A percentile compares a stretch with the other conserved stretches of the same genome.
Conservation (phyloP, 1,139 yeast genomes). For the Candida buenavistaensis region DNA sequence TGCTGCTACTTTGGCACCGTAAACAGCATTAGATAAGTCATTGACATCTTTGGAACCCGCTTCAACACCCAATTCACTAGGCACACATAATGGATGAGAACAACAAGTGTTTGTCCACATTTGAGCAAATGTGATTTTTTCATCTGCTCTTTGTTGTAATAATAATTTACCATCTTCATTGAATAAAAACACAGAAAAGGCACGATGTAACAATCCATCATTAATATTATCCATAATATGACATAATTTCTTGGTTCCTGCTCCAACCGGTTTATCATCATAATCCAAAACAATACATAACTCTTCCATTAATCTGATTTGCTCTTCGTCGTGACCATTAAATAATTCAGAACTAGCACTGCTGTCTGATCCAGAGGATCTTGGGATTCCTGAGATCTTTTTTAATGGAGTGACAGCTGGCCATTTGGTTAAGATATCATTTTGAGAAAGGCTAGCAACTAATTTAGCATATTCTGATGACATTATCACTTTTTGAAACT, state of each 20-base stretch:
- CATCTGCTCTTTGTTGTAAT: constrained; percentile 92
- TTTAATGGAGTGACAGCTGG: constrained; percentile 61
- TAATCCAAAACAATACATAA: constrained; percentile 91
- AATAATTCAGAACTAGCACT: constrained; percentile 41
- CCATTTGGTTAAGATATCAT: constrained; percentile 57
- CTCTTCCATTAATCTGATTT: constrained; percentile 93
- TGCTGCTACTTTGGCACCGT: constrained; percentile 87
- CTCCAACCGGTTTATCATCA: constrained; percentile 84
- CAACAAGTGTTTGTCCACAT: constrained; percentile 99
- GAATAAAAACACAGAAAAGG: constrained; percentile 91
- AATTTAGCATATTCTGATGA: constrained; percentile 44
- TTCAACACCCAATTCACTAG: constrained; percentile 68
- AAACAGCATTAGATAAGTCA: constrained; percentile 50
- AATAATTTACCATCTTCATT: constrained; percentile 73
- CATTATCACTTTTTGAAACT: too few relatives aligned
- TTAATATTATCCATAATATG: constrained; percentile 89
- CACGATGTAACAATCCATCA: constrained; percentile 86
- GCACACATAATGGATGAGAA: constrained; percentile 90
- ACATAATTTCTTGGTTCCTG: constrained; percentile 90
- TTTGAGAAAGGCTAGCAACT: constrained; percentile 50
- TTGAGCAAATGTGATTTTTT: constrained; percentile 92
- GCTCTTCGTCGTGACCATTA: constrained; percentile 90
- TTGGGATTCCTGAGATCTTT: constrained; percentile 48
- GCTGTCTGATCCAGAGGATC: constrained; percentile 28
- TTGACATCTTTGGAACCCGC: constrained; percentile 38